Evolutionary conservation across 495 filamentous ascomycete genomes (phyloP).

Genomic region (Aspergillus biplanus): DNA sequence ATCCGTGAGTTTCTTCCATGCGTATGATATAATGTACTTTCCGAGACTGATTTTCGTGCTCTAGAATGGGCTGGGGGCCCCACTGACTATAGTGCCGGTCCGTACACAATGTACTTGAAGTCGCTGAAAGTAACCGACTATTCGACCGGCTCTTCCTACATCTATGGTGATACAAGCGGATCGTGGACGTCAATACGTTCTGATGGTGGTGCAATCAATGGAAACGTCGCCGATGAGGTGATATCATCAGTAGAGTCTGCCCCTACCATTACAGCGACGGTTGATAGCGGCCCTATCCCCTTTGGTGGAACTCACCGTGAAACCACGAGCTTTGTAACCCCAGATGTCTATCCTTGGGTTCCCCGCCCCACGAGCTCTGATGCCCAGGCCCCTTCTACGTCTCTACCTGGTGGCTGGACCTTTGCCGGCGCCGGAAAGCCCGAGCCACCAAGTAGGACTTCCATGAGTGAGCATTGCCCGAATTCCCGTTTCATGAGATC

Average conservation of each 20-base stretch:
- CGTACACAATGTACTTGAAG: conserved; percentile 84
- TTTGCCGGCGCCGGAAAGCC: conserved; percentile 69
- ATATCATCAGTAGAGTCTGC: conserved; percentile 42
- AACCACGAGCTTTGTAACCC: conserved; percentile 50
- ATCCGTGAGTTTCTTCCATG: conserved; percentile 54
- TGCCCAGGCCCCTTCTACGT: conserved; percentile 41
- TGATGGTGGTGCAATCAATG: conserved; percentile 69
- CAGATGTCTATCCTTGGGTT: conserved; percentile 66
- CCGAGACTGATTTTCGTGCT: conserved; percentile 26
- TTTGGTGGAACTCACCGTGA: conserved; percentile 68
- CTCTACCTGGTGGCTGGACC: conserved; percentile 73
- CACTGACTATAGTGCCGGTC: conserved; percentile 77
- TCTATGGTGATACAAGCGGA: conserved; percentile 75
- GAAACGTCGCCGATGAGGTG: conserved; percentile 44
- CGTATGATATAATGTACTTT: background rate
- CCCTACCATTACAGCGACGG: conserved; percentile 58
- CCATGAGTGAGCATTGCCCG: conserved; percentile 53
- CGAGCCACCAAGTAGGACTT: conserved; percentile 48
- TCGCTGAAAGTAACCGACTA: conserved; percentile 81
- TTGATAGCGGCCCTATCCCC: conserved; percentile 58
- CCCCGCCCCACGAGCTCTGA: conserved; percentile 41
- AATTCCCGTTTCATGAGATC: conserved; percentile 18
- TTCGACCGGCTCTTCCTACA: conserved; percentile 82
- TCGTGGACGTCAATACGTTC: conserved; percentile 80
- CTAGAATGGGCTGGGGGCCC: conserved; percentile 81